A percentile compares a stretch with the other conserved stretches of the same genome.
phyloP scores from a whole-genome alignment of 2,329 filamentous ascomycete genomes.

The Fusarium aywerte region DNA sequence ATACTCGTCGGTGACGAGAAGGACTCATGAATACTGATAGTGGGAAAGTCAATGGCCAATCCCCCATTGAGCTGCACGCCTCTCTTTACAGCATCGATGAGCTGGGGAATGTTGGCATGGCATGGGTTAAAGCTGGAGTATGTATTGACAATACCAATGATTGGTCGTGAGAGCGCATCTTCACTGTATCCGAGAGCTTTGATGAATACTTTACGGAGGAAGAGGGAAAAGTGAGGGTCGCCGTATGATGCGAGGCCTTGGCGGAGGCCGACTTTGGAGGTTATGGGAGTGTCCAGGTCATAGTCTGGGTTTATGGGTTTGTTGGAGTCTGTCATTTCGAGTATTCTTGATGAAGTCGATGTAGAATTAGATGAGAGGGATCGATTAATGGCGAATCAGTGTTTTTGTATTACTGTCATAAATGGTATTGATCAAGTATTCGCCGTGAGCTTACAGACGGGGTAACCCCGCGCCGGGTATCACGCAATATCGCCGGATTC shows the following conservation, averaged over 20 bases:
- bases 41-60: constrained; percentile 77
- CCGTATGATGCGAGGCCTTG: constrained; percentile 76
- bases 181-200: constrained; percentile 80
- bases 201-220: constrained; percentile 80
- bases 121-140: constrained; percentile 79
- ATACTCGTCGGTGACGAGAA: constrained; percentile 79
- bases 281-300: constrained; percentile 65
- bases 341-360: background rate
- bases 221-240: constrained; percentile 79
- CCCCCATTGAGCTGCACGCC: constrained; percentile 75
- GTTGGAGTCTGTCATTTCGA: constrained; percentile 31
- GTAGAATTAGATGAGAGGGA: background rate
- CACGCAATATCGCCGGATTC: constrained; percentile 32
- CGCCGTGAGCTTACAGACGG: constrained; percentile 21
- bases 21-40: constrained; percentile 76
- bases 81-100: constrained; percentile 76
- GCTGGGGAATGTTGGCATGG: constrained; percentile 76
- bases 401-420: constrained; percentile 37
- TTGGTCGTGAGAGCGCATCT: constrained; percentile 74
- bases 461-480: constrained; percentile 34
- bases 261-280: constrained; percentile 64
- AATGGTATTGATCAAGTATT: constrained; percentile 20
- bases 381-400: constrained; percentile 19
- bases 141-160: constrained; percentile 80
- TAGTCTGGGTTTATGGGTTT: constrained; percentile 65